Conservation (phyloP, 352 stramenopile species). For the Globisporangium orthogonon region DNA sequence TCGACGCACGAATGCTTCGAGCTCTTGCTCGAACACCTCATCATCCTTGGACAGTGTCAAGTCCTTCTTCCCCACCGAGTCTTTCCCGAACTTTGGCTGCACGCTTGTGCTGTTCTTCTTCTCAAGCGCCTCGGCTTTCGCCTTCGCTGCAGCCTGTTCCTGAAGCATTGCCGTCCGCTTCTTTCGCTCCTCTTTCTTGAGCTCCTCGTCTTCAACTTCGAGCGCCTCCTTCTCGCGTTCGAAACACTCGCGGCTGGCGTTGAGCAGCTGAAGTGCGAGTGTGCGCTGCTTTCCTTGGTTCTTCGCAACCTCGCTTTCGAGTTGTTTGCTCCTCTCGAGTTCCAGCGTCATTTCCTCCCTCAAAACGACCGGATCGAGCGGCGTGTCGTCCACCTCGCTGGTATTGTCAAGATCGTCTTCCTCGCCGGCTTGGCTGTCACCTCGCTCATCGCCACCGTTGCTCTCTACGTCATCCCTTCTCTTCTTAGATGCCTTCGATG, state of each 20-base stretch:
- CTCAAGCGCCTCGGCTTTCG: conserved; percentile 30
- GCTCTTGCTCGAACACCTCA: conserved; percentile 42
- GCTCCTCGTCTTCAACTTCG: conserved; percentile 33
- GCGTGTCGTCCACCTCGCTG: conserved; percentile 19
- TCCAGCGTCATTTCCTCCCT: conserved; percentile 38
- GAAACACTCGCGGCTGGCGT: conserved; percentile 47
- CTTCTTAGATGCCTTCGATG: too few relatives aligned
- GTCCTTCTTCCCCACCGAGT: conserved; percentile 52
- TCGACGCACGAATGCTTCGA: conserved; percentile 34
- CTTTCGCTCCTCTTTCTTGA: conserved; percentile 39
- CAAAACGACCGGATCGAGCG: conserved; percentile 34
- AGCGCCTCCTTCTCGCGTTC: conserved; percentile 46
- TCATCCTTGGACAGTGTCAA: conserved; percentile 49
- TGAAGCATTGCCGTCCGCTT: conserved; percentile 35
- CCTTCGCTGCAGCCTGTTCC: conserved; percentile 42
- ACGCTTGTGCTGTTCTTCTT: conserved; percentile 22
- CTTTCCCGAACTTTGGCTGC: conserved; percentile 31
- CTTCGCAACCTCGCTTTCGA: conserved; percentile 30
- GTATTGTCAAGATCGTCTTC: conserved; percentile 14
- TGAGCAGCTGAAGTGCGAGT: conserved; percentile 55
- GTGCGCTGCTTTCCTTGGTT: conserved; percentile 31
- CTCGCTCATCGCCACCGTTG: background rate
- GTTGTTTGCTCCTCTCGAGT: conserved; percentile 18
- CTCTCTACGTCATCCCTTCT: background rate
- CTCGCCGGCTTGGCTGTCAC: conserved; percentile 9